Percentiles rank a stretch among this genome's conserved stretches.
Conservation (phyloP, 768 basidiomycete genomes). For the Trametopsis cervina region DNA sequence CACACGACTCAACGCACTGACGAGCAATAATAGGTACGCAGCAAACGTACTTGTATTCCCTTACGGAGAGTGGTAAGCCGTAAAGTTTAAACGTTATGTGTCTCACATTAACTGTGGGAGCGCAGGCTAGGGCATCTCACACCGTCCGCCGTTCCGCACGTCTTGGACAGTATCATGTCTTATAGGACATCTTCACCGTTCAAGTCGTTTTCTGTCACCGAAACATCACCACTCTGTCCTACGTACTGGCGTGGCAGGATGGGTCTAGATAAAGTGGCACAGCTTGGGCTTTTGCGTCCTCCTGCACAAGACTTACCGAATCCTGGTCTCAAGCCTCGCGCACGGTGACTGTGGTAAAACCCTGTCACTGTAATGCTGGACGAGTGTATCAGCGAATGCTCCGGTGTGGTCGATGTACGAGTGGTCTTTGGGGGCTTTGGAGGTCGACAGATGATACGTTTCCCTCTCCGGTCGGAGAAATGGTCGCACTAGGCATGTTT, state of each 20-base stretch:
- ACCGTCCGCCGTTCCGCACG: conserved; percentile 45
- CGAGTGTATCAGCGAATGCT: too few species aligned
- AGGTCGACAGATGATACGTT: too few species aligned
- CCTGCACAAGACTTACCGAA: too few species aligned
- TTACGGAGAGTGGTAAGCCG: conserved; percentile 60
- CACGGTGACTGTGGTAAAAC: too few species aligned
- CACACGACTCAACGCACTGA: background rate
- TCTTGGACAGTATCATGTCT: conserved; percentile 34
- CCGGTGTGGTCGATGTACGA: too few species aligned
- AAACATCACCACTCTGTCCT: conserved; percentile 29
- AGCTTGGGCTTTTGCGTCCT: conserved; percentile 32
- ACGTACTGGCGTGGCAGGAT: conserved; percentile 70
- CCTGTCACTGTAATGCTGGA: too few species aligned
- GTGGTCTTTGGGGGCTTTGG: too few species aligned
- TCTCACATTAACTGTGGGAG: background rate
- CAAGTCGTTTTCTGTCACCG: conserved; percentile 17
- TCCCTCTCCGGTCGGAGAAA: too few species aligned
- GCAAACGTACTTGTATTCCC: conserved; percentile 66
- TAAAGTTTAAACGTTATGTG: background rate
- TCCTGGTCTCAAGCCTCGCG: too few species aligned
- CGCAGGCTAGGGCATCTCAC: conserved; percentile 58
- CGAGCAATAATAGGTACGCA: conserved; percentile 42
- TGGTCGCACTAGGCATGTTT: too few species aligned
- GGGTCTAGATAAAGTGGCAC: conserved; percentile 55
- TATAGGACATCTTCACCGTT: conserved; percentile 24